These are phyloP conservation scores for Fraxinus cuspidata DNA, from an alignment of 257 asterid species.

Conservation along the genomic window DNA sequence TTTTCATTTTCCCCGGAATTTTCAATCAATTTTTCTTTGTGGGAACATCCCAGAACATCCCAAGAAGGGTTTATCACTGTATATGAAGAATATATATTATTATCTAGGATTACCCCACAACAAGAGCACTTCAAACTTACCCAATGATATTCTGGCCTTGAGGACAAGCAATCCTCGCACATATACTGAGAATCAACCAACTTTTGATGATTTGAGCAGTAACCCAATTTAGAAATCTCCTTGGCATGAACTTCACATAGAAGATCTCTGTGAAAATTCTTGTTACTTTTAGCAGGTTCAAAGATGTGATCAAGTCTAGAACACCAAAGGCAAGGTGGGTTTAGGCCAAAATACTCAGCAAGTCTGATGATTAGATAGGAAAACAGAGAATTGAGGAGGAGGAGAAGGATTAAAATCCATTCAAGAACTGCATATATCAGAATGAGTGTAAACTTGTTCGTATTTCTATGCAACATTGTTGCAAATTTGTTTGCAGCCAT, in stretches of 20 bases:
- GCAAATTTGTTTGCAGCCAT: constrained; percentile 96
- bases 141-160: constrained; percentile 44
- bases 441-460: constrained; percentile 67
- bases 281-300: constrained; percentile 42
- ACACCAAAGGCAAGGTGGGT: constrained; percentile 88
- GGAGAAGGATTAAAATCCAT: constrained; percentile 73
- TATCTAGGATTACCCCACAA: constrained; percentile 54
- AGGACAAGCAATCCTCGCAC: constrained; percentile 84
- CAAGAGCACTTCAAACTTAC: constrained; percentile 67
- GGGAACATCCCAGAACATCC: constrained; percentile 59
- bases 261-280: constrained; percentile 52
- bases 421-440: constrained; percentile 82
- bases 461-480: constrained; percentile 69
- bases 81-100: constrained; percentile 40
- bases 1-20: constrained; percentile 20
- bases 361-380: constrained; percentile 74
- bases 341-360: constrained; percentile 70
- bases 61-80: constrained; percentile 58
- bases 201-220: constrained; percentile 63
- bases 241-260: constrained; percentile 71
- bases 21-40: constrained; percentile 26
- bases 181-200: constrained; percentile 53
- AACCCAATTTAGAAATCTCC: constrained; percentile 70
- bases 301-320: constrained; percentile 69
- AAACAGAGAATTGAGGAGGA: constrained; percentile 73